phyloP scores from a whole-genome alignment of 306 rosid species.

The Luffa aegyptiaca region DNA sequence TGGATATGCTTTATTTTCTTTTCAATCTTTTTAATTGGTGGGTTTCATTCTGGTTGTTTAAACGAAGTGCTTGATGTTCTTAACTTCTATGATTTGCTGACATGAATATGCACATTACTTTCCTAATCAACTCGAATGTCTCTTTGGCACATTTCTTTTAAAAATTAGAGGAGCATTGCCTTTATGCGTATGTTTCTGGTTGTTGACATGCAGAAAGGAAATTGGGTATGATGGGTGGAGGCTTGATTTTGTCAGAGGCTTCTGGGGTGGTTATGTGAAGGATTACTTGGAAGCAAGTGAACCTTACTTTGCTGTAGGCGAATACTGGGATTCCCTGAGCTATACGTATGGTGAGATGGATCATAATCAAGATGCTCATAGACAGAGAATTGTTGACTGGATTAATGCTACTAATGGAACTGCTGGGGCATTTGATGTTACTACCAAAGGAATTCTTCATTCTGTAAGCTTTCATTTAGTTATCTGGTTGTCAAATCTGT shows the following conservation, averaged over 20 bases:
- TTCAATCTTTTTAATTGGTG: not conserved
- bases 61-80: not conserved
- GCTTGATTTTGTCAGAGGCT: constrained; percentile 95
- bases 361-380: constrained; percentile 89
- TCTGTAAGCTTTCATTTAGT: constrained; percentile 44
- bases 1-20: not conserved
- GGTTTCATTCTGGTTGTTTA: not conserved
- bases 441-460: constrained; percentile 97
- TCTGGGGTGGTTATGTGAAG: constrained; percentile 99
- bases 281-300: constrained; percentile 74
- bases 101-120: not conserved
- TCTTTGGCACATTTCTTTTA: not conserved
- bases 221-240: constrained; percentile 98
- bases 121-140: not conserved
- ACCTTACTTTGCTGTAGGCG: constrained; percentile 86
- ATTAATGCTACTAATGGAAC: constrained; percentile 75
- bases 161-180: not conserved
- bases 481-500: not conserved
- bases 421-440: constrained; percentile 94
- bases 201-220: constrained; percentile 52
- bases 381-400: constrained; percentile 98
- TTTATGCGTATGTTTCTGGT: constrained; percentile 1
- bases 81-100: not conserved
- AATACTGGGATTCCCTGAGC: constrained; percentile 95
- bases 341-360: constrained; percentile 89